Evolutionary conservation across 2,329 filamentous ascomycete genomes (phyloP).

Genomic region (Talaromyces rugulosus): DNA sequence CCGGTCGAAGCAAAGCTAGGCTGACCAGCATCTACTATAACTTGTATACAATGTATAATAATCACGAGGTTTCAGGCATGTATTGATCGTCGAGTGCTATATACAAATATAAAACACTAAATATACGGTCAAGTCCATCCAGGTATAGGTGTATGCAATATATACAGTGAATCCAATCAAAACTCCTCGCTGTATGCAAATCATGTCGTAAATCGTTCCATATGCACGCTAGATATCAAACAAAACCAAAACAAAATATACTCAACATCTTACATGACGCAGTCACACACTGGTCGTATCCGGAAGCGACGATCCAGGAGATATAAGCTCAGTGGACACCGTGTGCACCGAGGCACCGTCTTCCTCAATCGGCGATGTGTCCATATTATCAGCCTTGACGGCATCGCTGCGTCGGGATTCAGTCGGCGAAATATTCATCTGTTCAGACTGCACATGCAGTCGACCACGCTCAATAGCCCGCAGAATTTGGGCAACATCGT

Average conservation of each 20-base stretch:
- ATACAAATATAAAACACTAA: background rate
- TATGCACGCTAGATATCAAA: background rate
- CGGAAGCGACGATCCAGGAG: constrained; percentile 4
- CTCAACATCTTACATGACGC: no score
- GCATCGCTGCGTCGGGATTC: constrained; percentile 24
- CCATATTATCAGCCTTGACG: constrained; percentile 19
- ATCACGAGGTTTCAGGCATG: background rate
- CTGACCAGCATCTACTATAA: no score
- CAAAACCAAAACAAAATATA: background rate
- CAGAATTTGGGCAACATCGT: constrained; percentile 31
- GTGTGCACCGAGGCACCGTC: constrained; percentile 14
- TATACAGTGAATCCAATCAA: background rate
- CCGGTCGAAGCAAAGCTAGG: no score
- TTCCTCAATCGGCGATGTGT: constrained; percentile 20
- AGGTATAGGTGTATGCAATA: background rate
- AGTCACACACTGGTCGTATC: constrained; percentile 1
- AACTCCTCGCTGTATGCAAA: background rate
- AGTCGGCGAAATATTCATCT: constrained; percentile 27
- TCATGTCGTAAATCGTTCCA: background rate
- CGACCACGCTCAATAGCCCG: constrained; percentile 33
- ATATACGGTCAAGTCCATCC: background rate
- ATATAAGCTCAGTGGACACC: constrained; percentile 9
- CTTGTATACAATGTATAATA: background rate
- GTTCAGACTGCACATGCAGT: constrained; percentile 31
- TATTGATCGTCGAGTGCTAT: background rate